Evolutionary conservation across 345 rosid species (phyloP).

Genomic region (Carallia pectinifolia): DNA sequence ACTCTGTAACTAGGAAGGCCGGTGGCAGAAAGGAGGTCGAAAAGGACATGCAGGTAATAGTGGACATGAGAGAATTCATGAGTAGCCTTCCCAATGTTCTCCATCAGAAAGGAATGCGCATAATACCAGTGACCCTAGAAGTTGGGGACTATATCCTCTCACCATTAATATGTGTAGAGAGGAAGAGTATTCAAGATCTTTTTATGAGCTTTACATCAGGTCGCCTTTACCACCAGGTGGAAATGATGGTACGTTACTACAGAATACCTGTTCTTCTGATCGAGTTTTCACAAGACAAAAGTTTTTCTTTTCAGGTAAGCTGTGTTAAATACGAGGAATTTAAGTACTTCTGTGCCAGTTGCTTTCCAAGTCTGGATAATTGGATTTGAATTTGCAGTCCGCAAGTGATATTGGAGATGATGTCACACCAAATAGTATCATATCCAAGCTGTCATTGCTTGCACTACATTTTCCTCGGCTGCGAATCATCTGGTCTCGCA

Average conservation of each 20-base stretch:
- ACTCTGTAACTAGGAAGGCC: constrained; percentile 82
- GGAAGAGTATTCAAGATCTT: constrained; percentile 97
- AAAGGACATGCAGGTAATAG: constrained; percentile 93
- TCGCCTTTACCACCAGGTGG: constrained; percentile 91
- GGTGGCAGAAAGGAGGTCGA: constrained; percentile 90
- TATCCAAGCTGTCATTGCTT: constrained; percentile 91
- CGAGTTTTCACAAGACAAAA: constrained; percentile 96
- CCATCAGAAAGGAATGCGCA: constrained; percentile 91
- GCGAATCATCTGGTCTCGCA: constrained; percentile 92
- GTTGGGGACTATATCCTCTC: constrained; percentile 95
- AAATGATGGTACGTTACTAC: constrained; percentile 86
- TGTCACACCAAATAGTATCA: constrained; percentile 82
- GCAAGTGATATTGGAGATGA: constrained; percentile 93
- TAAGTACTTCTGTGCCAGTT: not conserved
- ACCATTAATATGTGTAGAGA: constrained; percentile 80
- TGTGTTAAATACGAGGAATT: constrained; percentile 3
- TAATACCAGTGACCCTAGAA: constrained; percentile 87
- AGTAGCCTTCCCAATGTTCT: constrained; percentile 98
- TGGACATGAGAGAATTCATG: constrained; percentile 99
- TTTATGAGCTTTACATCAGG: constrained; percentile 92
- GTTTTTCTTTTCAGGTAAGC: constrained; percentile 94
- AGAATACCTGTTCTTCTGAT: constrained; percentile 93
- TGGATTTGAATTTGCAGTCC: constrained; percentile 50
- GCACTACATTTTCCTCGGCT: constrained; percentile 88
- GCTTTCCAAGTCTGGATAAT: constrained; percentile 13